These are phyloP conservation scores for Phytophthora cactorum DNA, from an alignment of 352 stramenopile species.

Conservation along the genomic window DNA sequence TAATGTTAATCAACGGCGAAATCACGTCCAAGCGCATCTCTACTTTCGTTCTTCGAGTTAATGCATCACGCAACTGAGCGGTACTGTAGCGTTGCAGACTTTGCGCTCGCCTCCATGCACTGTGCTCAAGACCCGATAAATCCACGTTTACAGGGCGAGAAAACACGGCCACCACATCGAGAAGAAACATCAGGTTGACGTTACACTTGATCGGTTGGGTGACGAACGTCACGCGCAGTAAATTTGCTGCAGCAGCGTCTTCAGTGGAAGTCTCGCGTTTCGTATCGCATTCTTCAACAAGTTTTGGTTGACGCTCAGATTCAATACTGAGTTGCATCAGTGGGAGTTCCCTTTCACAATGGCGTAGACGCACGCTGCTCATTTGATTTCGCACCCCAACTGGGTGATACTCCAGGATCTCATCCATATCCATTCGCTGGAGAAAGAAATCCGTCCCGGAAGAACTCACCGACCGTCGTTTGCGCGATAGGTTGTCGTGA, in stretches of 20 bases:
- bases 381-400: conserved; percentile 66
- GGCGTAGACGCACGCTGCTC: conserved; percentile 69
- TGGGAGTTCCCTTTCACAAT: conserved; percentile 74
- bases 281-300: conserved; percentile 18
- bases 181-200: conserved; percentile 77
- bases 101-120: conserved; percentile 75
- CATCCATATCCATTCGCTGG: conserved; percentile 79
- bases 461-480: conserved; percentile 25
- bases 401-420: conserved; percentile 72
- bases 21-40: conserved; percentile 82
- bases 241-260: conserved; percentile 26
- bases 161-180: conserved; percentile 74
- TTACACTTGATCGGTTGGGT: conserved; percentile 85
- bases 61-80: conserved; percentile 72
- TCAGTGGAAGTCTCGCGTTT: conserved; percentile 21
- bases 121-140: conserved; percentile 73
- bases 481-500: conserved; percentile 19
- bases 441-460: conserved; percentile 60
- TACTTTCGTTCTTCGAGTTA: conserved; percentile 74
- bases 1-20: conserved; percentile 79
- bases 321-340: conserved; percentile 75
- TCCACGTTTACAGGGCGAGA: conserved; percentile 77
- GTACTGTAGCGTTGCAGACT: conserved; percentile 80
- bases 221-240: conserved; percentile 69
- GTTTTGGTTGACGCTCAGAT: conserved; percentile 37